Evolutionary conservation across 345 rosid genomes (phyloP).

Genomic region (Tarenaya hassleriana): DNA sequence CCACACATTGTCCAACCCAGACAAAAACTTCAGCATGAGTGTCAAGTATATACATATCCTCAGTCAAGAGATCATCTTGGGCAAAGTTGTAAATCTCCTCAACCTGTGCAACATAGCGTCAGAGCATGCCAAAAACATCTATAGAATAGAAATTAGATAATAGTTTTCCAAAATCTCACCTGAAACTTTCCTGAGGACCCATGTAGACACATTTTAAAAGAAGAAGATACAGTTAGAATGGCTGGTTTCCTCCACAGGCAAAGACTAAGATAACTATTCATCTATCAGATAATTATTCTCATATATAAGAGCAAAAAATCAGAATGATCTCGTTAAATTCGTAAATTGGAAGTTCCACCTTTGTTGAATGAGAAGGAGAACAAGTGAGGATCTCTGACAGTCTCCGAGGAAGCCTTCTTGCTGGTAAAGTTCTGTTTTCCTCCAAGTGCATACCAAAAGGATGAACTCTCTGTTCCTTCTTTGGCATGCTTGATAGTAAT

Average conservation of each 20-base stretch:
- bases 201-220: slow-evolving; percentile 26
- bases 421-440: slow-evolving; percentile 89
- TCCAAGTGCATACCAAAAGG: slow-evolving; percentile 97
- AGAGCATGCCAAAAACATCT: slow-evolving; percentile 19
- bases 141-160: slow-evolving; percentile 9
- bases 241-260: slow-evolving; percentile 16
- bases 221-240: slow-evolving; percentile 15
- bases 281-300: slow-evolving; percentile 15
- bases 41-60: slow-evolving; percentile 86
- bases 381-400: slow-evolving; percentile 80
- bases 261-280: slow-evolving; percentile 32
- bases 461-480: slow-evolving; percentile 94
- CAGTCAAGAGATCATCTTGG: slow-evolving; percentile 95
- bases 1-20: slow-evolving; percentile 92
- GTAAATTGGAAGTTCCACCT: slow-evolving; percentile 41
- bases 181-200: slow-evolving; percentile 73
- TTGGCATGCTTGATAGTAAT: slow-evolving; percentile 75
- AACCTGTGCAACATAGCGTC: slow-evolving; percentile 45
- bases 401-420: slow-evolving; percentile 57
- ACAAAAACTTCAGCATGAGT: slow-evolving; percentile 94
- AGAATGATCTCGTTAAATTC: slow-evolving; percentile 6
- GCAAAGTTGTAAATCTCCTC: slow-evolving; percentile 89
- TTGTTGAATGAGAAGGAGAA: slow-evolving; percentile 57
- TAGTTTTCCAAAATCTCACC: slow-evolving; percentile 50
- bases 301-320: background rate